Conservation (phyloP, 108 stramenopile genomes). For the Parmales sp. region DNA sequence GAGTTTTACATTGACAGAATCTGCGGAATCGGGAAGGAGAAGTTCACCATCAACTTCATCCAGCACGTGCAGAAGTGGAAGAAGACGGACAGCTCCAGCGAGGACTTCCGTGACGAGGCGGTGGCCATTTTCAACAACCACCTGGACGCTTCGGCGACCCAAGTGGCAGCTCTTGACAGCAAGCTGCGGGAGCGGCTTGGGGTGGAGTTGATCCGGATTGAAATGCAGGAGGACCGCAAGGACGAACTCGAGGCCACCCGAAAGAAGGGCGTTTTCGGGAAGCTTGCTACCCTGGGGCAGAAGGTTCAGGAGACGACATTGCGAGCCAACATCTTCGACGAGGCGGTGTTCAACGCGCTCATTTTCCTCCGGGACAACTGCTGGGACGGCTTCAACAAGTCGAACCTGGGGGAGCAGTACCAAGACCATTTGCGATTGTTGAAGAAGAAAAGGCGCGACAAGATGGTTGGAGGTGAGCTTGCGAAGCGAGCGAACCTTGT, state of each 20-base stretch:
- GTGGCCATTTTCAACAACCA: background rate
- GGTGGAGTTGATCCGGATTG: background rate
- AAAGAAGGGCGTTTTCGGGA: background rate
- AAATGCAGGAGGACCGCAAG: conserved; percentile 10
- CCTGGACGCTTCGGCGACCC: conserved; percentile 5
- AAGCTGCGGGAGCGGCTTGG: background rate
- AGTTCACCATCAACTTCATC: background rate
- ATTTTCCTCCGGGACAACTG: background rate
- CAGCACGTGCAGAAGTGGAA: conserved; percentile 11
- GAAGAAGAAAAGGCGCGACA: conserved; percentile 8
- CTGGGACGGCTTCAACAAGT: background rate
- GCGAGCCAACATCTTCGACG: conserved; percentile 9
- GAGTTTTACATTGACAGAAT: conserved; percentile 2
- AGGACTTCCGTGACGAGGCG: conserved; percentile 1
- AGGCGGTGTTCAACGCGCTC: background rate
- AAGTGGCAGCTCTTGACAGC: background rate
- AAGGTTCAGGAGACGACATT: background rate
- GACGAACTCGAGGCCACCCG: background rate
- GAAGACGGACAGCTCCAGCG: background rate
- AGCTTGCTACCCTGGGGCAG: background rate
- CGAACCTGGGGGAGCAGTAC: background rate
- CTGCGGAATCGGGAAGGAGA: background rate
- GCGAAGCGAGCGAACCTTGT: too few species aligned
- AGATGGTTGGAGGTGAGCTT: too few species aligned
- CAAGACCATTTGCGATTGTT: background rate